Evolutionary conservation across 768 basidiomycete species (phyloP).

Genomic region (Agrocybe chaxingu): DNA sequence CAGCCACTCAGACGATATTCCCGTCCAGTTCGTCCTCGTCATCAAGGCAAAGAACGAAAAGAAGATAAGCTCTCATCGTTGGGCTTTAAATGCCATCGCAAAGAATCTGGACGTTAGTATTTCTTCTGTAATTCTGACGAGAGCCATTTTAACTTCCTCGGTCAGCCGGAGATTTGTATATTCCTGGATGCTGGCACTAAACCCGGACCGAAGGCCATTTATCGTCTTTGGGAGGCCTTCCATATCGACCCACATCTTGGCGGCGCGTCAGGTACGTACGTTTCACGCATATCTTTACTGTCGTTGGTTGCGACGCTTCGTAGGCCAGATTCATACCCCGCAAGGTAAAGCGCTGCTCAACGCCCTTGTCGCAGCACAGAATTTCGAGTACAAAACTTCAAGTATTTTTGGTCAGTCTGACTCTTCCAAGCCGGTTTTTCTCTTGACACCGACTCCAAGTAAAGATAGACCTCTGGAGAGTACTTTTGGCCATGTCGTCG

Average conservation of each 20-base stretch:
- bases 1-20: constrained; percentile 89
- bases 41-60: constrained; percentile 94
- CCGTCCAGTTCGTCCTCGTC: constrained; percentile 88
- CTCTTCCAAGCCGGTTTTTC: background rate
- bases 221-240: constrained; percentile 92
- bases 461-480: constrained; percentile 94
- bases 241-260: constrained; percentile 77
- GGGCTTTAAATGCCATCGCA: constrained; percentile 94
- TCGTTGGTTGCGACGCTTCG: background rate
- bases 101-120: constrained; percentile 63
- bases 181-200: constrained; percentile 96
- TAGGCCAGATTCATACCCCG: constrained; percentile 88
- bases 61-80: constrained; percentile 94
- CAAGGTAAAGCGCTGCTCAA: constrained; percentile 90
- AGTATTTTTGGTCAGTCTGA: constrained; percentile 74
- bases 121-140: background rate
- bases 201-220: constrained; percentile 94
- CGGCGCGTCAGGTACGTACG: constrained; percentile 71
- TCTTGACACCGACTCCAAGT: background rate
- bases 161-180: constrained; percentile 85
- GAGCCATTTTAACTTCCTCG: background rate
- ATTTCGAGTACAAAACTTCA: constrained; percentile 98
- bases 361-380: constrained; percentile 91
- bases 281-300: background rate
- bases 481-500: constrained; percentile 93